Conservation (phyloP, 805 yeast genomes). For the Wickerhamiella alocasiicola region DNA sequence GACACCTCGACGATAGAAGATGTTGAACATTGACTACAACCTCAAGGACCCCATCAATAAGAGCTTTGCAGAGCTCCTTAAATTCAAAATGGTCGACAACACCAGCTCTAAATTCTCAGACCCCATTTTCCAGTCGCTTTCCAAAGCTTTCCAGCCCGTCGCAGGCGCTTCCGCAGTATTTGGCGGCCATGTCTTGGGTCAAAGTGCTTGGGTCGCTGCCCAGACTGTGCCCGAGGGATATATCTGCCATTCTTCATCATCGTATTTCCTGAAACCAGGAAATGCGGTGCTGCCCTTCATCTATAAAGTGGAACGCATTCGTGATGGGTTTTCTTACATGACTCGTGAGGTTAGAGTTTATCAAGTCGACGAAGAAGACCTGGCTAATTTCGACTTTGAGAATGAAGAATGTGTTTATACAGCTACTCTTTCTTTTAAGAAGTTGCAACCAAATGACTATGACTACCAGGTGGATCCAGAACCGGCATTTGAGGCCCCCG, state of each 20-base stretch:
- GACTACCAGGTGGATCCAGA: constrained; percentile 15
- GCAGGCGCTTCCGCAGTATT: constrained; percentile 21
- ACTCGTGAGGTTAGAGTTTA: constrained; percentile 22
- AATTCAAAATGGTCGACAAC: constrained; percentile 2
- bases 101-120: neutral
- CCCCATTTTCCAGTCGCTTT: constrained; percentile 17
- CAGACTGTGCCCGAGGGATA: constrained; percentile 17
- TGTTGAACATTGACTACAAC: constrained; percentile 6
- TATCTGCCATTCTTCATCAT: constrained; percentile 21
- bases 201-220: constrained; percentile 20
- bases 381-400: constrained; percentile 16
- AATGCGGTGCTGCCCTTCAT: constrained; percentile 22
- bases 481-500: constrained; percentile 11
- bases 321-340: constrained; percentile 23
- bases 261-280: constrained; percentile 24
- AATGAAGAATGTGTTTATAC: constrained; percentile 16
- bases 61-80: constrained; percentile 14
- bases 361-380: constrained; percentile 20
- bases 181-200: constrained; percentile 26
- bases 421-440: constrained; percentile 17
- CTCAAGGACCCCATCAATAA: constrained; percentile 10
- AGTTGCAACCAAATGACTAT: constrained; percentile 11
- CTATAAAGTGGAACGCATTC: constrained; percentile 20
- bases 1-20: no score
- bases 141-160: constrained; percentile 21